A percentile compares a stretch with the other conserved stretches of the same genome.
These are phyloP conservation scores for Eucalyptus curtisii DNA, from an alignment of 345 rosid species.

Conservation along the genomic window DNA sequence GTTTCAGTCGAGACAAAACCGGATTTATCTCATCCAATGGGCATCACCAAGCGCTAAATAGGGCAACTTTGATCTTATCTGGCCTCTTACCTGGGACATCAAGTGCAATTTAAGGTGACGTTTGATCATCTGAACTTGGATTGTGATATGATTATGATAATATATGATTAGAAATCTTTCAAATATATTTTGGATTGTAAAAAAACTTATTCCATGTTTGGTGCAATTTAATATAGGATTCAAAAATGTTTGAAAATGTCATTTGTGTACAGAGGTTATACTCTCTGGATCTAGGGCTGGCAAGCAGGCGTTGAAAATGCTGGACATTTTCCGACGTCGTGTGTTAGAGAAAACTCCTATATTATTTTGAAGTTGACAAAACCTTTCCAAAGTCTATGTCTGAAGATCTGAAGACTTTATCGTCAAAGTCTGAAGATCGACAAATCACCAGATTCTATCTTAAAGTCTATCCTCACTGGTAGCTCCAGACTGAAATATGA, in stretches of 20 bases:
- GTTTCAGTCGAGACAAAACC: neutral
- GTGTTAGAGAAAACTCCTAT: no score
- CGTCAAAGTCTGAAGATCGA: no score
- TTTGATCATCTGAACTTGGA: neutral
- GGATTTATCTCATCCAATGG: neutral
- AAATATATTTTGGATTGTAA: neutral
- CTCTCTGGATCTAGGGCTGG: conserved; percentile 76
- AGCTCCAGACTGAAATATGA: no score
- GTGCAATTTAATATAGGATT: neutral
- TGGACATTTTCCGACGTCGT: conserved; percentile 82
- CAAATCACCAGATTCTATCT: no score
- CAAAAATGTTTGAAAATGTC: neutral
- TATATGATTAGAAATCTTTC: neutral
- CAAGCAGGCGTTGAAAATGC: conserved; percentile 61
- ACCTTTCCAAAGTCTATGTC: no score
- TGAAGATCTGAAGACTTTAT: no score
- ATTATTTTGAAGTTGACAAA: no score
- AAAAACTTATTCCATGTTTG: neutral
- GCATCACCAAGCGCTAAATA: neutral
- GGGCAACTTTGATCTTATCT: neutral
- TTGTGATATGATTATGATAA: no score
- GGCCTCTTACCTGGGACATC: neutral
- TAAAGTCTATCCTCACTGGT: no score
- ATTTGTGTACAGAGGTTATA: conserved; percentile 53
- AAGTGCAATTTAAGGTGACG: no score